Percentiles rank a stretch among this genome's conserved stretches.
Conservation (phyloP, 257 asterid species). For the Solanum medicagineum region DNA sequence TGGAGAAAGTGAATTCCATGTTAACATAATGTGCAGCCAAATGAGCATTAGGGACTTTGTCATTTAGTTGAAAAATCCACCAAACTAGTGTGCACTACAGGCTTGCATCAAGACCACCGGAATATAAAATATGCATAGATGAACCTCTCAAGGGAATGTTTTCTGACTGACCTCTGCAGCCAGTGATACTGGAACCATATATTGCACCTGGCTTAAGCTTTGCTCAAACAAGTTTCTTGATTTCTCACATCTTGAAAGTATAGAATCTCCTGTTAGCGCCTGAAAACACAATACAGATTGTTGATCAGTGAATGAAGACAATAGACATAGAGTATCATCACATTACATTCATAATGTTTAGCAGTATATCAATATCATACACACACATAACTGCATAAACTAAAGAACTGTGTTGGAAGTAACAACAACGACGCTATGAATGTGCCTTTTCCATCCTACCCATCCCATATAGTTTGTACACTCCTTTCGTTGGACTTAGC, state of each 20-base stretch:
- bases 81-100: neutral
- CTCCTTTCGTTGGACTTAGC: neutral
- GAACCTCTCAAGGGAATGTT: neutral
- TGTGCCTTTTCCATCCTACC: neutral
- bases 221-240: slow-evolving; percentile 47
- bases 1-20: neutral
- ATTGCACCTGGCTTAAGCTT: slow-evolving; percentile 59
- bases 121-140: neutral
- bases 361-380: neutral
- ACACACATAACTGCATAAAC: neutral
- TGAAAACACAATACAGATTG: slow-evolving; percentile 11
- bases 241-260: slow-evolving; percentile 59
- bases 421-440: neutral
- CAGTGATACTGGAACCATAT: slow-evolving; percentile 59
- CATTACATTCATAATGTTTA: neutral
- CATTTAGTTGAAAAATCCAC: neutral
- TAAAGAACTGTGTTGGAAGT: neutral
- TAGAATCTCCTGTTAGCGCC: slow-evolving; percentile 79
- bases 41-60: neutral
- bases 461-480: neutral
- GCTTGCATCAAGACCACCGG: neutral
- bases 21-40: neutral
- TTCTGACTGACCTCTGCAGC: slow-evolving; percentile 52
- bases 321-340: neutral
- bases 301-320: neutral